Evolutionary conservation across 169 alveolate species (phyloP).

Genomic region (Eimeria praecox): DNA sequence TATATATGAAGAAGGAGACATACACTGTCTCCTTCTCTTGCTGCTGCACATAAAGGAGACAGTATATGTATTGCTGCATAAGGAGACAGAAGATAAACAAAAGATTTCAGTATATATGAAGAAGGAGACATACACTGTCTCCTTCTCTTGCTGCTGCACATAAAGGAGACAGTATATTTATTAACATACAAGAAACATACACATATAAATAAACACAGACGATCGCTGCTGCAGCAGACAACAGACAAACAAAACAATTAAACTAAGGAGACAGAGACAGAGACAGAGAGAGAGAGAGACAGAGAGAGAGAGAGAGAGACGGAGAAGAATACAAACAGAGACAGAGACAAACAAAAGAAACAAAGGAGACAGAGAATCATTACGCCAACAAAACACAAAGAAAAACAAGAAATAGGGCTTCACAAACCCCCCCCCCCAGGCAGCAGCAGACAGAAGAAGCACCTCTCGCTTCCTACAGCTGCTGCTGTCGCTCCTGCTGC

Average conservation of each 20-base stretch:
- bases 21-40: background rate
- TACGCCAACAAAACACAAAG: background rate
- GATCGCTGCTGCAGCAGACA: too few relatives aligned
- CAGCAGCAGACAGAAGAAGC: background rate
- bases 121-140: background rate
- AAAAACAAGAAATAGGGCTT: background rate
- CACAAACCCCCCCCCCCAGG: too few relatives aligned
- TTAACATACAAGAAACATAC: too few relatives aligned
- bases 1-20: background rate
- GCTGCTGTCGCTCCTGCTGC: background rate
- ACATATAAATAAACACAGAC: too few relatives aligned
- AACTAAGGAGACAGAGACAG: background rate
- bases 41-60: background rate
- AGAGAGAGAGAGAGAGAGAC: background rate
- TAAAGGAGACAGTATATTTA: constrained; percentile 84
- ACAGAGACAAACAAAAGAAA: background rate
- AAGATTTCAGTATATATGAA: background rate
- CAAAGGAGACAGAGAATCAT: background rate
- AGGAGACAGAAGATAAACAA: constrained; percentile 93
- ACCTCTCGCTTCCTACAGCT: too few relatives aligned
- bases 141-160: background rate
- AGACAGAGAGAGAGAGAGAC: background rate
- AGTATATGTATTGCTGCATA: constrained; percentile 91
- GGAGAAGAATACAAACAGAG: background rate
- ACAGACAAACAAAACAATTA: too few relatives aligned